These are phyloP conservation scores for Trametes cubensis DNA, from an alignment of 768 basidiomycete species.

Conservation along the genomic window DNA sequence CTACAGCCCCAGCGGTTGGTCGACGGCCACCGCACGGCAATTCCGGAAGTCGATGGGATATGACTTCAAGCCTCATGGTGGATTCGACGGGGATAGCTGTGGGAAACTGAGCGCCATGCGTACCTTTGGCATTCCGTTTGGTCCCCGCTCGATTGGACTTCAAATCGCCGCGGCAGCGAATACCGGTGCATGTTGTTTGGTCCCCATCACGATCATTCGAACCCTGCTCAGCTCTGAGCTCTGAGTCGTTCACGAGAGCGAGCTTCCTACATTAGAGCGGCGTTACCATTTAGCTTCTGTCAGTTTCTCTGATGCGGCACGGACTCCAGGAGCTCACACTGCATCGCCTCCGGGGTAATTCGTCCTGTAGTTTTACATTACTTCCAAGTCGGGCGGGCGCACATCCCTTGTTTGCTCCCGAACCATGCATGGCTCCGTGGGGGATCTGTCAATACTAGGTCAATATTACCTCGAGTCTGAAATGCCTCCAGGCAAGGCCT, in stretches of 20 bases:
- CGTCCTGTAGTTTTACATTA: not conserved
- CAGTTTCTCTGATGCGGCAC: slow-evolving; percentile 10
- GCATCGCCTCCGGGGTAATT: slow-evolving; percentile 21
- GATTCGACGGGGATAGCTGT: too few species aligned
- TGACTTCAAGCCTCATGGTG: not conserved
- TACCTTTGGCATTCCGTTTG: slow-evolving; percentile 4
- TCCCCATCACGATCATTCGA: slow-evolving; percentile 13
- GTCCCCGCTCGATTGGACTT: not conserved
- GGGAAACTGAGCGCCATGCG: not conserved
- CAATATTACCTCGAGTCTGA: not conserved
- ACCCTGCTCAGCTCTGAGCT: not conserved
- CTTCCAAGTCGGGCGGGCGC: not conserved
- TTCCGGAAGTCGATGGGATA: not conserved
- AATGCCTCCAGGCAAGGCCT: slow-evolving; percentile 1
- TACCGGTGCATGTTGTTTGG: slow-evolving; percentile 3
- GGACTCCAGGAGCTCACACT: slow-evolving; percentile 11
- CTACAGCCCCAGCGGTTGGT: not conserved
- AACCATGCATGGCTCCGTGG: not conserved
- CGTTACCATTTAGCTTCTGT: slow-evolving; percentile 13
- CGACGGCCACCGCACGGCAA: slow-evolving; percentile 1
- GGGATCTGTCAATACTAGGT: not conserved
- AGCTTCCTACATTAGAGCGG: not conserved
- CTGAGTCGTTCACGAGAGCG: not conserved
- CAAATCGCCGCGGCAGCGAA: slow-evolving; percentile 2
- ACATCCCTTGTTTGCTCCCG: slow-evolving; percentile 8